These are phyloP conservation scores for Phytophthora pseudosyringae DNA, from an alignment of 352 stramenopile genomes.

Conservation along the genomic window DNA sequence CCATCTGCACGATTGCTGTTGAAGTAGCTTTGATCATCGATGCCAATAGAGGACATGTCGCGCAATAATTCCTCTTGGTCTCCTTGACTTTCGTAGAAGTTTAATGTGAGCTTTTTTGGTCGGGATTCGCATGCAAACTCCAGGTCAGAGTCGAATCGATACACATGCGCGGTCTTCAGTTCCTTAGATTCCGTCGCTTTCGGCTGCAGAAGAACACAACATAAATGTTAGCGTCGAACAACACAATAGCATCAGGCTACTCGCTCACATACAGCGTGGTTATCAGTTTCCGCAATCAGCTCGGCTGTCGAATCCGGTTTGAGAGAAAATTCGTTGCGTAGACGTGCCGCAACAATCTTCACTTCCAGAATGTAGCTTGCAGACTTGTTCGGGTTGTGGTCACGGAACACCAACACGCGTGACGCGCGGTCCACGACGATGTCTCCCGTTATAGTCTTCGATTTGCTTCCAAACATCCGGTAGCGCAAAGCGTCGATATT, in stretches of 20 bases:
- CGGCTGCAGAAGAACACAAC: constrained; percentile 23
- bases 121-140: constrained; percentile 73
- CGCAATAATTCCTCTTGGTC: constrained; percentile 28
- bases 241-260: background rate
- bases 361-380: constrained; percentile 84
- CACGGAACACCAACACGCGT: constrained; percentile 80
- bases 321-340: constrained; percentile 67
- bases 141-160: constrained; percentile 82
- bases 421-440: constrained; percentile 84
- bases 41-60: constrained; percentile 58
- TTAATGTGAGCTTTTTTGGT: constrained; percentile 74
- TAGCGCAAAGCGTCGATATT: constrained; percentile 76
- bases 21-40: constrained; percentile 67
- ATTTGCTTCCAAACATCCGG: constrained; percentile 72
- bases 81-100: constrained; percentile 67
- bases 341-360: constrained; percentile 79
- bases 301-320: constrained; percentile 67
- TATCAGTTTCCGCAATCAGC: constrained; percentile 71
- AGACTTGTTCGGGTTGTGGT: constrained; percentile 58
- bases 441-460: constrained; percentile 71
- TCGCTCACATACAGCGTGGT: constrained; percentile 48
- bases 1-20: constrained; percentile 32
- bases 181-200: constrained; percentile 73
- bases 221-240: background rate
- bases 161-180: constrained; percentile 79